Percentiles rank a stretch among this genome's conserved stretches.
Evolutionary conservation across 2,329 filamentous ascomycete species (phyloP).

Genomic region (Fusarium tjaetaba): DNA sequence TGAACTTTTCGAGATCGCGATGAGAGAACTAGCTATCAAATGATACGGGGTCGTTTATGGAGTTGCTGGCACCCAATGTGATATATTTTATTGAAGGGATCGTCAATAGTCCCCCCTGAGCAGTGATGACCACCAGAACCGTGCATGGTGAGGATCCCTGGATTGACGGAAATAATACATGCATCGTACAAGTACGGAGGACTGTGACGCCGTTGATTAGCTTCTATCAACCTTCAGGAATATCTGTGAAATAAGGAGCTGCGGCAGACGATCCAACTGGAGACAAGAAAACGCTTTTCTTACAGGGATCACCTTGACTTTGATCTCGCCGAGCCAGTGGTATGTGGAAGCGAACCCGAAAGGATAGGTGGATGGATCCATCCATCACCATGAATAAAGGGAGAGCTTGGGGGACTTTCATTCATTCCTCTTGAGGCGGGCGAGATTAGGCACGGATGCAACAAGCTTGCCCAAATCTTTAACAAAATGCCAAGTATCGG

Average conservation of each 20-base stretch:
- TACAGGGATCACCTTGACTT: conserved; percentile 1
- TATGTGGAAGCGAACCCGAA: conserved; percentile 14
- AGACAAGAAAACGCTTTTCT: neutral
- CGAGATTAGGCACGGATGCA: conserved; percentile 4
- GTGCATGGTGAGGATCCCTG: conserved; percentile 3
- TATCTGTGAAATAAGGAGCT: conserved; percentile 16
- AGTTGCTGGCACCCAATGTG: neutral
- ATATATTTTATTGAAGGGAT: conserved; percentile 1
- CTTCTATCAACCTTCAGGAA: conserved; percentile 4
- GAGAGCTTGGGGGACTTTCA: neutral
- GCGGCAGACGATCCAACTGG: conserved; percentile 1
- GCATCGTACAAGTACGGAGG: neutral
- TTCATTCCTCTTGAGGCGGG: conserved; percentile 14
- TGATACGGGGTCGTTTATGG: neutral
- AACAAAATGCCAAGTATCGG: conserved; percentile 3
- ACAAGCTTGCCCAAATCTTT: conserved; percentile 1
- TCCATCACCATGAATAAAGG: conserved; percentile 11
- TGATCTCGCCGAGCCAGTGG: conserved; percentile 3
- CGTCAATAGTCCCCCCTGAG: neutral
- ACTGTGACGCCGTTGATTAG: conserved; percentile 1
- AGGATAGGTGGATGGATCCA: conserved; percentile 11
- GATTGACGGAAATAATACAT: conserved; percentile 5
- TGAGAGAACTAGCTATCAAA: neutral
- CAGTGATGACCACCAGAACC: neutral
- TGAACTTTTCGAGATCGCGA: neutral